Evolutionary conservation across 1,139 yeast genomes (phyloP).

Genomic region (Sugiyamaella neomexicana): DNA sequence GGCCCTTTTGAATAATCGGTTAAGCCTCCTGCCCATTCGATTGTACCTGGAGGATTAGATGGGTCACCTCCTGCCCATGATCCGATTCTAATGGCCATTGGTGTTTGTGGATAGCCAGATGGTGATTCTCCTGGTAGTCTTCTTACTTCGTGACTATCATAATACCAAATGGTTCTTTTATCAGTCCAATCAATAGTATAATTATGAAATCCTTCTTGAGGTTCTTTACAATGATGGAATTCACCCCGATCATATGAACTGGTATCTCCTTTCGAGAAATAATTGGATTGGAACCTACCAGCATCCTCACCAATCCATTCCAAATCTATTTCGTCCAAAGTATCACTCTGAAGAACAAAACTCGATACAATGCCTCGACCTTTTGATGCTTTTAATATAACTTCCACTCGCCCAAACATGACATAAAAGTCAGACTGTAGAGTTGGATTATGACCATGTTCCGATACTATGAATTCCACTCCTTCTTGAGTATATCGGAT

Average conservation of each 20-base stretch:
- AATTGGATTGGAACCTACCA: slow-evolving; percentile 74
- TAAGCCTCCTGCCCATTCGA: slow-evolving; percentile 84
- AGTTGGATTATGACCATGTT: slow-evolving; percentile 71
- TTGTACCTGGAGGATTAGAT: slow-evolving; percentile 59
- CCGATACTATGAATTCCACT: slow-evolving; percentile 52
- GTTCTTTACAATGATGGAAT: slow-evolving; percentile 55
- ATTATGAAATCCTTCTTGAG: slow-evolving; percentile 61
- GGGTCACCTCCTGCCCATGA: slow-evolving; percentile 85
- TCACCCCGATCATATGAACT: slow-evolving; percentile 75
- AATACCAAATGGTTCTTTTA: slow-evolving; percentile 57
- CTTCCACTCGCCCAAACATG: slow-evolving; percentile 84
- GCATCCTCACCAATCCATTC: slow-evolving; percentile 82
- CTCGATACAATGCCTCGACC: slow-evolving; percentile 80
- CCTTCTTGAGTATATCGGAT: slow-evolving; percentile 50
- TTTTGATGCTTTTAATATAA: slow-evolving; percentile 64
- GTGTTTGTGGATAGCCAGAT: slow-evolving; percentile 68
- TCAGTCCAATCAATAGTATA: slow-evolving; percentile 83
- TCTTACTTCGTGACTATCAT: slow-evolving; percentile 64
- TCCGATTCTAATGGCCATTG: slow-evolving; percentile 70
- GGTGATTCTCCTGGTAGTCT: slow-evolving; percentile 45
- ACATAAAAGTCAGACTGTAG: slow-evolving; percentile 73
- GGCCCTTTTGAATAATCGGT: slow-evolving; percentile 68
- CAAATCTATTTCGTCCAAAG: slow-evolving; percentile 80
- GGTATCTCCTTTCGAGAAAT: slow-evolving; percentile 76
- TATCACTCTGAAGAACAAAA: slow-evolving; percentile 80